phyloP scores from a whole-genome alignment of 768 basidiomycete genomes.

The Nidularia sp. region DNA sequence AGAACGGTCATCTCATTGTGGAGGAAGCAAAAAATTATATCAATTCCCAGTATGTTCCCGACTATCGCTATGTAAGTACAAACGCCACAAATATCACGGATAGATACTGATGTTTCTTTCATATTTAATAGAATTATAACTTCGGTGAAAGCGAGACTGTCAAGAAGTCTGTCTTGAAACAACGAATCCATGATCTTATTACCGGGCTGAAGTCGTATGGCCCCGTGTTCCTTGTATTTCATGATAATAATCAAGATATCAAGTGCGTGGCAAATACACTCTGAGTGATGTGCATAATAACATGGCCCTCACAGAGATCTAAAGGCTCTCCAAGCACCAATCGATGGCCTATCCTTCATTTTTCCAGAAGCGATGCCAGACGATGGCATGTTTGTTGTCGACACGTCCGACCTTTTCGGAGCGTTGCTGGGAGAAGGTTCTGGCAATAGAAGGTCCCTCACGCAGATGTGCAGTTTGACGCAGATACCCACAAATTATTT shows the following conservation, averaged over 20 bases:
- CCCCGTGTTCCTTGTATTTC: slow-evolving; percentile 77
- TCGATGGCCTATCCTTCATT: slow-evolving; percentile 46
- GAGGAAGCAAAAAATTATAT: slow-evolving; percentile 52
- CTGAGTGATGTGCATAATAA: neutral
- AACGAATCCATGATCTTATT: slow-evolving; percentile 45
- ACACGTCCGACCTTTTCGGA: slow-evolving; percentile 72
- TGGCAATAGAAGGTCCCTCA: slow-evolving; percentile 50
- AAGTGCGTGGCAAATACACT: slow-evolving; percentile 39
- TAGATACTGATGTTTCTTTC: neutral
- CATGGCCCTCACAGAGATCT: slow-evolving; percentile 42
- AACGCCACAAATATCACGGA: no score
- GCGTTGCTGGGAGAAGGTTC: slow-evolving; percentile 63
- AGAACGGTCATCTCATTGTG: slow-evolving; percentile 60
- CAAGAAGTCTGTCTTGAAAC: slow-evolving; percentile 45
- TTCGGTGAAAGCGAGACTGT: slow-evolving; percentile 63
- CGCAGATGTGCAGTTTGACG: slow-evolving; percentile 60
- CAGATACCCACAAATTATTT: slow-evolving; percentile 49
- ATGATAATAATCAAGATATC: slow-evolving; percentile 74
- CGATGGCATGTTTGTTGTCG: slow-evolving; percentile 59
- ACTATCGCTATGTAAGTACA: slow-evolving; percentile 53
- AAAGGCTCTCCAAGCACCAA: slow-evolving; percentile 43
- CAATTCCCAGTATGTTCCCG: slow-evolving; percentile 62
- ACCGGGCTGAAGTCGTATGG: slow-evolving; percentile 34
- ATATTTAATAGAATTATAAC: slow-evolving; percentile 46
- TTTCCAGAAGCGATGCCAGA: slow-evolving; percentile 55